A percentile compares a stretch with the other conserved stretches of the same genome.
Evolutionary conservation across 805 yeast genomes (phyloP).

Genomic region (Pichia paraexigua): DNA sequence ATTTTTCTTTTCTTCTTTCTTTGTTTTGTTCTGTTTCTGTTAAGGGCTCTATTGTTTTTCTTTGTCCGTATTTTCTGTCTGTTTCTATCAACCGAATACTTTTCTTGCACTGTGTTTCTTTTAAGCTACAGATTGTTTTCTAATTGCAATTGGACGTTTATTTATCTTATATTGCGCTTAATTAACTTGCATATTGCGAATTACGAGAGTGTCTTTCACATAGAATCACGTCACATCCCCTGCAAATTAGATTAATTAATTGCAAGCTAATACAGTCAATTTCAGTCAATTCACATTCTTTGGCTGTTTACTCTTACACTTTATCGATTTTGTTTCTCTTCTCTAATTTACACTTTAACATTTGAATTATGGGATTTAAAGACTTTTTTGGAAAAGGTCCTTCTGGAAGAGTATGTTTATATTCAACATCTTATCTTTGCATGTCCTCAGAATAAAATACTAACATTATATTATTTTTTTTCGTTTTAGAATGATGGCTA

Average conservation of each 20-base stretch:
- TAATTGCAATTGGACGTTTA: too few species aligned
- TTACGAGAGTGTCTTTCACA: too few species aligned
- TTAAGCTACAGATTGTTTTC: too few species aligned
- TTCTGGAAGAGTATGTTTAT: constrained; percentile 22
- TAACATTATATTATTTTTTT: neutral
- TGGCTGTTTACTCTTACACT: neutral
- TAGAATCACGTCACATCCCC: too few species aligned
- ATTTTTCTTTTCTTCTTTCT: too few species aligned
- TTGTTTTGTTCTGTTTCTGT: neutral
- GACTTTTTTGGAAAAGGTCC: constrained; percentile 21
- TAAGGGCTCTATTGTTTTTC: neutral
- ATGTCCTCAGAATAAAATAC: neutral
- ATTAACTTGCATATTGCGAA: too few species aligned
- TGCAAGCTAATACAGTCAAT: neutral
- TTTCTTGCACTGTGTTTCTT: too few species aligned
- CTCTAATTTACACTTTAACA: neutral
- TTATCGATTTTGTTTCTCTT: neutral
- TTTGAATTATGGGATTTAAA: constrained; percentile 19
- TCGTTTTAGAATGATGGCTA: neutral
- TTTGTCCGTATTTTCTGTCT: neutral
- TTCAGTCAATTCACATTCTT: neutral
- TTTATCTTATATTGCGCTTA: too few species aligned
- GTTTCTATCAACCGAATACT: neutral
- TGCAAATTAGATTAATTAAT: too few species aligned
- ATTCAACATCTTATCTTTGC: neutral